Evolutionary conservation across 2,329 filamentous ascomycete species (phyloP).

Genomic region (Myriosclerotinia curreyana): DNA sequence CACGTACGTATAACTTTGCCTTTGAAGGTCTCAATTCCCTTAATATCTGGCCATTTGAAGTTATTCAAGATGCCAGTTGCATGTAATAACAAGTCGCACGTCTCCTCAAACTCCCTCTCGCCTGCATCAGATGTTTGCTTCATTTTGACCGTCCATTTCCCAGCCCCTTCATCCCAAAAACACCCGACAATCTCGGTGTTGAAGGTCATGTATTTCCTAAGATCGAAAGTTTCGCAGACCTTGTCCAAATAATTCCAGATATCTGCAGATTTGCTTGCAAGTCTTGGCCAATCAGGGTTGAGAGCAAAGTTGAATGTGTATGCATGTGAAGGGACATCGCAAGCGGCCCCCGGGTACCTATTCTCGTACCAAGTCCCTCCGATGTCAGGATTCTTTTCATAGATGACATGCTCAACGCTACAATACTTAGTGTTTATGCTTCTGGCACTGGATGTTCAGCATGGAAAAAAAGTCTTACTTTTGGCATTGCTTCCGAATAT

Average conservation of each 20-base stretch:
- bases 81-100: constrained; percentile 32
- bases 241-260: constrained; percentile 51
- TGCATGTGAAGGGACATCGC: constrained; percentile 38
- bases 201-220: constrained; percentile 53
- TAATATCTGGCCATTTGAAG: constrained; percentile 48
- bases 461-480: constrained; percentile 23
- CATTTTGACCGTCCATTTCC: constrained; percentile 50
- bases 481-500: constrained; percentile 45
- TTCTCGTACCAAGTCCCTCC: constrained; percentile 49
- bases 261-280: constrained; percentile 57
- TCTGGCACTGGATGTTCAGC: background rate
- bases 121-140: constrained; percentile 39
- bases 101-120: constrained; percentile 31
- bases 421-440: background rate
- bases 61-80: constrained; percentile 34
- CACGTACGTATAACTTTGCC: constrained; percentile 45
- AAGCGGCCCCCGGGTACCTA: constrained; percentile 54
- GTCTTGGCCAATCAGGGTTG: constrained; percentile 55
- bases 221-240: constrained; percentile 48
- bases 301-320: constrained; percentile 55
- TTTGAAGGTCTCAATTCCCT: constrained; percentile 46
- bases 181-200: constrained; percentile 47
- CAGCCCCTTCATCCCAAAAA: constrained; percentile 49
- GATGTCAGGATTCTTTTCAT: constrained; percentile 47
- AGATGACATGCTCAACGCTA: constrained; percentile 48